These are phyloP conservation scores for Chaetomium cochliodes DNA, from an alignment of 495 filamentous ascomycete species.

Conservation along the genomic window DNA sequence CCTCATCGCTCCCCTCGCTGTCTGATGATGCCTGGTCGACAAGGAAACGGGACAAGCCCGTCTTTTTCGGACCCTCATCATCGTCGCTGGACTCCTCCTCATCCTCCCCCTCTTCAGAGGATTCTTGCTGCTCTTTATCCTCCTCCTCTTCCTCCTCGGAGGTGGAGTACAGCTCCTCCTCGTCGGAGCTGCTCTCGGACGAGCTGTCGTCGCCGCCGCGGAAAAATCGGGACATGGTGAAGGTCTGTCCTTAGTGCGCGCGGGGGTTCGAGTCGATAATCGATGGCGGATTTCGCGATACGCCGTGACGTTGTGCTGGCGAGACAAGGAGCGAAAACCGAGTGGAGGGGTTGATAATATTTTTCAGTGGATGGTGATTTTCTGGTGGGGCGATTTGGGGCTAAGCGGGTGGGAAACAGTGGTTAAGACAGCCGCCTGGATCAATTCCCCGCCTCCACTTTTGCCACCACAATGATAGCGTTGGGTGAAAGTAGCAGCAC, in stretches of 20 bases:
- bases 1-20: slow-evolving; percentile 80
- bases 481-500: too few relatives aligned
- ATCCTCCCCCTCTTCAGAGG: slow-evolving; percentile 51
- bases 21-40: slow-evolving; percentile 65
- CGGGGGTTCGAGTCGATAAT: slow-evolving; percentile 11
- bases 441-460: too few relatives aligned
- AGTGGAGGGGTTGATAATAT: slow-evolving; percentile 36
- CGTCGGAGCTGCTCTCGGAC: slow-evolving; percentile 76
- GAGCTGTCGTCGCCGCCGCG: slow-evolving; percentile 88
- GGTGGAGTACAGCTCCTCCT: slow-evolving; percentile 84
- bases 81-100: slow-evolving; percentile 65
- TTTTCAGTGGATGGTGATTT: slow-evolving; percentile 40
- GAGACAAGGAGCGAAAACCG: slow-evolving; percentile 30
- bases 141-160: slow-evolving; percentile 63
- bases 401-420: slow-evolving; percentile 22
- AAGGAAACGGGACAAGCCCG: slow-evolving; percentile 78
- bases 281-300: slow-evolving; percentile 19
- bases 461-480: too few relatives aligned
- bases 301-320: slow-evolving; percentile 24
- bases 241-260: slow-evolving; percentile 19
- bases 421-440: too few relatives aligned
- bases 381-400: slow-evolving; percentile 41
- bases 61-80: slow-evolving; percentile 60
- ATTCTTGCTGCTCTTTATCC: slow-evolving; percentile 49
- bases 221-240: slow-evolving; percentile 93